Evolutionary conservation across 2,329 filamentous ascomycete genomes (phyloP).

Genomic region (Phyllosticta citrichinensis): DNA sequence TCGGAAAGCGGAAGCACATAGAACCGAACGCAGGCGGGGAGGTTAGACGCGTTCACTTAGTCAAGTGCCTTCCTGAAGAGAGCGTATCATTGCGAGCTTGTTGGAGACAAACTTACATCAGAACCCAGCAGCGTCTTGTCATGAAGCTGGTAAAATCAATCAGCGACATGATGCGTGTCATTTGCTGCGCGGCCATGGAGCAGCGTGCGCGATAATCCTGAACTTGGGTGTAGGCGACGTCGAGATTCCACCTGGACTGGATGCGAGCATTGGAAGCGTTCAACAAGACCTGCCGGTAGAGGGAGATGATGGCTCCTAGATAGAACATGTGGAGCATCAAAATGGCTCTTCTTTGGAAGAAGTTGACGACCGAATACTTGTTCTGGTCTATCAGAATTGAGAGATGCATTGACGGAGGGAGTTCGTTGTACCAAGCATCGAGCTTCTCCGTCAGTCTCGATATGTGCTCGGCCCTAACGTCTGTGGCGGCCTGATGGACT

Average conservation of each 20-base stretch:
- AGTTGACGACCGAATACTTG: conserved; percentile 16
- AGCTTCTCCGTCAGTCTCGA: conserved; percentile 17
- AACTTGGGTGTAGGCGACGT: conserved; percentile 20
- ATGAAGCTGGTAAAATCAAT: conserved; percentile 26
- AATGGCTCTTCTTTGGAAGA: conserved; percentile 25
- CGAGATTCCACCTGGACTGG: conserved; percentile 13
- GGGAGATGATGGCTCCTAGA: conserved; percentile 25
- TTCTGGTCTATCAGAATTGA: conserved; percentile 19
- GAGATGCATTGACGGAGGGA: conserved; percentile 24
- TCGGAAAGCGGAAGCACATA: too few relatives aligned
- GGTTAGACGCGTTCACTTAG: too few relatives aligned
- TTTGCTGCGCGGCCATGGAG: conserved; percentile 25
- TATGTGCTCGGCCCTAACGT: conserved; percentile 5
- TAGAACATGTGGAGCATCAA: conserved; percentile 30
- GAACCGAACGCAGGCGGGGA: too few relatives aligned
- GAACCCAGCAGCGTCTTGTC: conserved; percentile 28
- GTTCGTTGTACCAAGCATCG: conserved; percentile 23
- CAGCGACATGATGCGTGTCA: conserved; percentile 24
- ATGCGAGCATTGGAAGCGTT: conserved; percentile 21
- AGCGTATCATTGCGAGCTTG: not conserved
- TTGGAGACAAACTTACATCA: conserved; percentile 20
- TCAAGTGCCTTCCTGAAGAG: not conserved
- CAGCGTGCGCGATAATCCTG: conserved; percentile 23
- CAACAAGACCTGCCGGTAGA: conserved; percentile 26
- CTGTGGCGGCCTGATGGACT: not conserved